These are phyloP conservation scores for Aspergillus udagawae DNA, from an alignment of 2,329 filamentous ascomycete genomes.

Conservation along the genomic window DNA sequence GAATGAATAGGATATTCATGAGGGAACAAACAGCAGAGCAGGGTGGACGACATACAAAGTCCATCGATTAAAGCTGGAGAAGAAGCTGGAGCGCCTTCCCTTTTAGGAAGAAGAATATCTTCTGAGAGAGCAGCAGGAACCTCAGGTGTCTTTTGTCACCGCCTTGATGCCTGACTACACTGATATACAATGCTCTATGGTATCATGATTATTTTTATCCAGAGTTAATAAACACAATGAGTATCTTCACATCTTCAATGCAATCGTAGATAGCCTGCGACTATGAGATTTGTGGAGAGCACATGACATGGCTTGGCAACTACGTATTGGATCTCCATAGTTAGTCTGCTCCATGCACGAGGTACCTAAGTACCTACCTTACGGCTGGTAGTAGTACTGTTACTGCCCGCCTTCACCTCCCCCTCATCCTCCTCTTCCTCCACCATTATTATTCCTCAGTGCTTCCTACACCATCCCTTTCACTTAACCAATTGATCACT, in stretches of 20 bases:
- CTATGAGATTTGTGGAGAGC: background rate
- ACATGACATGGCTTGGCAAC: conserved; percentile 15
- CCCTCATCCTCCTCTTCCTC: conserved; percentile 6
- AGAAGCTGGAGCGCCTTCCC: background rate
- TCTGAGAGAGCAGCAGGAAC: background rate
- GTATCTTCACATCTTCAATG: background rate
- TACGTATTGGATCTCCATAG: background rate
- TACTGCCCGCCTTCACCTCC: conserved; percentile 6
- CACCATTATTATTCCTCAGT: background rate
- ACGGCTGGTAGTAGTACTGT: background rate
- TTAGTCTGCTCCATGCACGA: background rate
- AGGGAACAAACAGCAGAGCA: background rate
- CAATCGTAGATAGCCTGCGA: background rate
- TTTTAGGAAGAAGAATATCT: background rate
- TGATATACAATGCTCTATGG: background rate
- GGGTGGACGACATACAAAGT: background rate
- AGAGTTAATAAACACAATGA: background rate
- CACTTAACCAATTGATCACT: background rate
- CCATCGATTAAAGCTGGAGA: background rate
- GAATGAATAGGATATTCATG: background rate
- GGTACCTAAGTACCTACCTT: background rate
- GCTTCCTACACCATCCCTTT: background rate
- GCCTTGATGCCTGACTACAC: background rate
- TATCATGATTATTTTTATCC: background rate
- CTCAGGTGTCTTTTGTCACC: background rate